phyloP scores from a whole-genome alignment of 78 protist species.

The Cavenderia fasciculata region DNA sequence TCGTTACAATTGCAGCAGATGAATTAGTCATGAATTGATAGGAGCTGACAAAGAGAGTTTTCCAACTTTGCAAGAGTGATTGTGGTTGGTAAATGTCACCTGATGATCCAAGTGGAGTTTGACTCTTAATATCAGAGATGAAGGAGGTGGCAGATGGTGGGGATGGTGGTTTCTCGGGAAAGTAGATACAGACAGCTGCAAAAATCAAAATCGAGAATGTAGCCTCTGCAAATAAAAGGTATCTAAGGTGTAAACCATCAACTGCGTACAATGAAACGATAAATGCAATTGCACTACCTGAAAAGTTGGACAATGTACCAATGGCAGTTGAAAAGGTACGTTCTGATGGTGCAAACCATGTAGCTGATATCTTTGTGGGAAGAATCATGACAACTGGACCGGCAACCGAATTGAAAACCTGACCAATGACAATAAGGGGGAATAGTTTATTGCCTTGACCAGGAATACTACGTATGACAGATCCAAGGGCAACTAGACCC shows the following conservation, averaged over 20 bases:
- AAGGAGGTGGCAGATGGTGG: constrained; percentile 63
- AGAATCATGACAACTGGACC: constrained; percentile 52
- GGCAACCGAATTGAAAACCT: constrained; percentile 15
- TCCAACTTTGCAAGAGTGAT: constrained; percentile 40
- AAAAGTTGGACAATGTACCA: constrained; percentile 38
- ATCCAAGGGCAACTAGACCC: constrained; percentile 9
- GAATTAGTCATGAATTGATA: neutral
- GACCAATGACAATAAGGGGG: constrained; percentile 25
- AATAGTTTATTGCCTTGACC: constrained; percentile 19
- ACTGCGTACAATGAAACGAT: constrained; percentile 15
- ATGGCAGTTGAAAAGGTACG: constrained; percentile 52
- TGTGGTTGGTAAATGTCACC: neutral
- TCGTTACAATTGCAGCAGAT: constrained; percentile 13
- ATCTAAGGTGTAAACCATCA: neutral
- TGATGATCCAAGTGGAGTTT: neutral
- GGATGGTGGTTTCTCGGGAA: constrained; percentile 68
- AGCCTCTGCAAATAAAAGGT: constrained; percentile 23
- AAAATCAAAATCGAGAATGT: constrained; percentile 1
- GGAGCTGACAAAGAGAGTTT: neutral
- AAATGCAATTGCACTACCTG: constrained; percentile 59
- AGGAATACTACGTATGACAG: constrained; percentile 31
- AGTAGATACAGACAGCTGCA: neutral
- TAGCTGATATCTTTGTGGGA: constrained; percentile 39
- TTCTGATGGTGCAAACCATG: constrained; percentile 57
- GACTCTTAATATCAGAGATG: neutral